Evolutionary conservation across 441 rosid species (phyloP), one percentile per base, ranked within the genome.

Genomic region (Hura crepitans): DNA sequence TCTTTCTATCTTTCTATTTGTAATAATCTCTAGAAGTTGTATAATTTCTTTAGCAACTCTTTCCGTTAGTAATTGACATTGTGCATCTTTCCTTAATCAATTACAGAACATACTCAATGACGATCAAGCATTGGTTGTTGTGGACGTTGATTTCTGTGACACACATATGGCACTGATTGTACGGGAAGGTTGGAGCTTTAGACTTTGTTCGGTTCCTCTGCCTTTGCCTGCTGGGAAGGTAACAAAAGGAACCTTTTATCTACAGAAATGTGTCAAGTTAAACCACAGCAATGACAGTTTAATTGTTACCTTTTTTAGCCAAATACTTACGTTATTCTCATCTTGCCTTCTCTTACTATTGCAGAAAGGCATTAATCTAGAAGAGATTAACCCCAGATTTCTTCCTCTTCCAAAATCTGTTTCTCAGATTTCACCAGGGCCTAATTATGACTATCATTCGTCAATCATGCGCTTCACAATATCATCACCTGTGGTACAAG

Each of bases 61-160:
- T 54, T 61, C 22, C 22, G 31, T 30, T 69, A 22, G 49, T 47
- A 59, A 43, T 5, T 2, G 6, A 31, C 62, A 25, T 27, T n/a
- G 6, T 6, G 6, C 20, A 6, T 46, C 12, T 2, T 14, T 35
- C 22, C 15, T 43, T 56, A 43, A 39, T 73, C 51, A 51, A 66
- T 66, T 74, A 81, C 91, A 94, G 99, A 77, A 55, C 70, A 84
- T 90, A 74, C 86, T 90, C 70, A 37, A 66, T 11, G 85, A 83
- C 71, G 81, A 87, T 67, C 84, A 80, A 80, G 82, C 80, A 68
- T 68, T 78, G 69, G 71, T 82, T 72, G 78, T 92, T 60, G 90
- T 86, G 79, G 98, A 95, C 80, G 93, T 86, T 80, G 97, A 95
- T 83, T 90, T 92, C 84, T 85, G 93, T 78, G 80, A 82, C 49